These are phyloP conservation scores for Colletotrichum tropicale DNA, from an alignment of 2,329 filamentous ascomycete species.

Conservation along the genomic window DNA sequence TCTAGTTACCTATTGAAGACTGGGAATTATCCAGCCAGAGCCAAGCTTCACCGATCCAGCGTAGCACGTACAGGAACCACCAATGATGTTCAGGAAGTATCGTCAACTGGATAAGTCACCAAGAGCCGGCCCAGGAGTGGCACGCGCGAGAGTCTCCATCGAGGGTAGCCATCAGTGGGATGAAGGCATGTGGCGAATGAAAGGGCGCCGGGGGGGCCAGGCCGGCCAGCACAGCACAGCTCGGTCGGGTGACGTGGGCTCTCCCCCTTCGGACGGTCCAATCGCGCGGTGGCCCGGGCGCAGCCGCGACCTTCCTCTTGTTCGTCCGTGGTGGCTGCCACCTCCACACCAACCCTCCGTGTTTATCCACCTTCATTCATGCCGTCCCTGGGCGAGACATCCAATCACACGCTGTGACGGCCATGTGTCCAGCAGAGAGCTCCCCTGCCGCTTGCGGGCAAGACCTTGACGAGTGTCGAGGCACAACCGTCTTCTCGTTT, in stretches of 20 bases:
- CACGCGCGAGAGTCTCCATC: neutral
- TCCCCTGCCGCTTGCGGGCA: neutral
- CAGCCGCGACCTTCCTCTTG: neutral
- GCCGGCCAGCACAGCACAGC: neutral
- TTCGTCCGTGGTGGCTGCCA: neutral
- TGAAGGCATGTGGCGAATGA: neutral
- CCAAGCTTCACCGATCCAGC: neutral
- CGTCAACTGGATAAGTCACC: neutral
- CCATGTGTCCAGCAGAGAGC: neutral
- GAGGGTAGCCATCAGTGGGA: neutral
- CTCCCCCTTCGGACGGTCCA: neutral
- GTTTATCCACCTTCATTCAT: neutral
- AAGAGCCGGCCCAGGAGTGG: neutral
- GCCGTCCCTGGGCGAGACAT: neutral
- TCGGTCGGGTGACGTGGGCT: slow-evolving; percentile 13
- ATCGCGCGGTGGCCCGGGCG: neutral
- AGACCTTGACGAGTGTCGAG: neutral
- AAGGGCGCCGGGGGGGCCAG: neutral
- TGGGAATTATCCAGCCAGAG: neutral
- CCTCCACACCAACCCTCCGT: neutral
- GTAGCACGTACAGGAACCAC: neutral
- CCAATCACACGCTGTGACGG: slow-evolving; percentile 2
- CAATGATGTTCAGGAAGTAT: neutral
- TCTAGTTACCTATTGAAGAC: neutral
- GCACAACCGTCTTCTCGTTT: neutral